phyloP scores from a whole-genome alignment of 371 early-diverging fungal species.

The Modicella reniformis region DNA sequence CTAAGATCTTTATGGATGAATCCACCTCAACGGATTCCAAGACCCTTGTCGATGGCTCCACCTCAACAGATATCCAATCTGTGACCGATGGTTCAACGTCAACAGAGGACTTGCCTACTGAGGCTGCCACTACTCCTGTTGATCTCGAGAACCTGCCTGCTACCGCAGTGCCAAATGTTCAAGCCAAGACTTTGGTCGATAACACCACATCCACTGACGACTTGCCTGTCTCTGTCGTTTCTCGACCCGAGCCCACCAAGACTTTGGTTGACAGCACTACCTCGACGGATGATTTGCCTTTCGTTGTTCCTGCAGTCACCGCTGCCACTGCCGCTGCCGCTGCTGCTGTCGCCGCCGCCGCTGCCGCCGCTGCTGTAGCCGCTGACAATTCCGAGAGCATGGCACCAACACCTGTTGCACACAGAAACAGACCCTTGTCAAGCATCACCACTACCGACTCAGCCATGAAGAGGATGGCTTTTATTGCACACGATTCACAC shows the following conservation, averaged over 20 bases:
- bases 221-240: neutral
- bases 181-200: constrained; percentile 8
- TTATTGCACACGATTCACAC: constrained; percentile 12
- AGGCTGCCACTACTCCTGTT: neutral
- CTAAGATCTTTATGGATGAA: constrained; percentile 5
- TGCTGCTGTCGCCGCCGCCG: neutral
- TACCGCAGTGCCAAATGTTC: neutral
- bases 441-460: constrained; percentile 24
- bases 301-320: neutral
- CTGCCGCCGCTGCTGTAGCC: neutral
- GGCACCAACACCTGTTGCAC: neutral
- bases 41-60: neutral
- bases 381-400: neutral
- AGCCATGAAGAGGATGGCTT: neutral
- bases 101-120: neutral
- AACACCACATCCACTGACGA: constrained; percentile 3
- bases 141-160: too few relatives aligned
- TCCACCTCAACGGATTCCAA: neutral
- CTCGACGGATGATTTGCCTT: constrained; percentile 23
- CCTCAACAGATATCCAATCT: neutral
- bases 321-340: neutral
- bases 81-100: constrained; percentile 11
- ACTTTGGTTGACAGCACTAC: constrained; percentile 17
- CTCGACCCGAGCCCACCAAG: constrained; percentile 9
- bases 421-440: constrained; percentile 8